Conservation (phyloP, 352 stramenopile genomes). For the Globisporangium spiculum region DNA sequence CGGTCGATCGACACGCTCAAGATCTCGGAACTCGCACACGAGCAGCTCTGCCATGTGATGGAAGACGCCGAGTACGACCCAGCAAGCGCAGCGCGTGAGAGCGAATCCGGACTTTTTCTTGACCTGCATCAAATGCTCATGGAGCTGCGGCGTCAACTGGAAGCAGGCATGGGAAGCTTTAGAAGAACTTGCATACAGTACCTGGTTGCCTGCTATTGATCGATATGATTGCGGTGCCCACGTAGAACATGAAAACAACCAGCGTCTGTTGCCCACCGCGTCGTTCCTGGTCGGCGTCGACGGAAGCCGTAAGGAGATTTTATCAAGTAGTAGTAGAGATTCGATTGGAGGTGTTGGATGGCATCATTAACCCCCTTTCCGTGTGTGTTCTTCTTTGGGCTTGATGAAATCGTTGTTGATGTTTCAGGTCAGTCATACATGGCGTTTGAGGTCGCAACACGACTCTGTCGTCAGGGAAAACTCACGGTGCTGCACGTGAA, state of each 20-base stretch:
- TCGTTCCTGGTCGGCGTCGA: conserved; percentile 58
- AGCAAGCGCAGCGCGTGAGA: conserved; percentile 48
- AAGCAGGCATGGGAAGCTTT: conserved; percentile 18
- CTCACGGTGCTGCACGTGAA: conserved; percentile 47
- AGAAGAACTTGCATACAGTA: background rate
- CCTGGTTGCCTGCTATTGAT: background rate
- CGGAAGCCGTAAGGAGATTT: conserved; percentile 48
- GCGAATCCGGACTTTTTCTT: conserved; percentile 60
- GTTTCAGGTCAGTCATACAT: conserved; percentile 54
- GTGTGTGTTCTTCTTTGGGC: background rate
- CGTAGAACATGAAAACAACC: conserved; percentile 38
- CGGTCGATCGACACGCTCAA: conserved; percentile 23
- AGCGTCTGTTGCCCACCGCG: conserved; percentile 38
- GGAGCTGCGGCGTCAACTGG: conserved; percentile 31
- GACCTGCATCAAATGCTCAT: conserved; percentile 43
- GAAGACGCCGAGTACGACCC: conserved; percentile 58
- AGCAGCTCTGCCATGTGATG: conserved; percentile 45
- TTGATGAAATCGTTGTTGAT: background rate
- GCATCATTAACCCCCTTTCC: background rate
- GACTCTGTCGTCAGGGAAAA: conserved; percentile 44
- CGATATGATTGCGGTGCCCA: background rate
- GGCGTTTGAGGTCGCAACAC: conserved; percentile 47
- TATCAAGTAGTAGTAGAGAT: background rate
- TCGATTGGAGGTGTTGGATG: background rate
- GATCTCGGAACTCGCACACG: conserved; percentile 35